A percentile compares a stretch with the other conserved stretches of the same genome.
Conservation (phyloP, 169 alveolate genomes). For the Hammondia hammondi region DNA sequence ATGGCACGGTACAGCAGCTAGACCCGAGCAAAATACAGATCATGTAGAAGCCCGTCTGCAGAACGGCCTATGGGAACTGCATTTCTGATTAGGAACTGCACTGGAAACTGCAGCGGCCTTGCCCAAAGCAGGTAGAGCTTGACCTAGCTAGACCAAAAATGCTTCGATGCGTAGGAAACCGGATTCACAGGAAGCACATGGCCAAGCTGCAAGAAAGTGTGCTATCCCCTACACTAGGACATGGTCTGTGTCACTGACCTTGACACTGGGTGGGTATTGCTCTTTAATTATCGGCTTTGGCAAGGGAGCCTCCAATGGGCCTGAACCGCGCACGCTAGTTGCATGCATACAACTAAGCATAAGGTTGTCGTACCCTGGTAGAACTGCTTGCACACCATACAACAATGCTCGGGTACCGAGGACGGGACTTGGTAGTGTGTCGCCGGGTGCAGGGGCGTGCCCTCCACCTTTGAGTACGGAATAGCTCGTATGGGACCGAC, state of each 20-base stretch:
- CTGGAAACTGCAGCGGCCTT: not conserved
- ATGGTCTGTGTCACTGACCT: not conserved
- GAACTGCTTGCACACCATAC: conserved; percentile 40
- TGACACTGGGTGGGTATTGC: not conserved
- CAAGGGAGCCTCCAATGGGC: not conserved
- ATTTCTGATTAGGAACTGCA: not conserved
- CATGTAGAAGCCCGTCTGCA: not conserved
- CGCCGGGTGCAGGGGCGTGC: conserved; percentile 10
- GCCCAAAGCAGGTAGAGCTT: not conserved
- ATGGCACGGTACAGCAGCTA: conserved; percentile 57
- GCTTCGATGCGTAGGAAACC: not conserved
- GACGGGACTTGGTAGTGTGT: conserved; percentile 61
- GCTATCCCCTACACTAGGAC: not conserved
- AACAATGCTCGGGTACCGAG: conserved; percentile 36
- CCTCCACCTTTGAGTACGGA: conserved; percentile 21
- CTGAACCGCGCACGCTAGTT: not conserved
- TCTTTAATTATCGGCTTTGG: not conserved
- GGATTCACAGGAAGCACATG: conserved; percentile 46
- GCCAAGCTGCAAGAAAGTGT: conserved; percentile 16
- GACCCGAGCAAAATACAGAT: conserved; percentile 52
- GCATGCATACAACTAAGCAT: not conserved
- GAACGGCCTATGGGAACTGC: not conserved
- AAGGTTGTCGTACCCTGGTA: not conserved
- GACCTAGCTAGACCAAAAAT: not conserved
- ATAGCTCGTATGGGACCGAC: not conserved